phyloP scores from a whole-genome alignment of 306 rosid genomes.

The Rosa chinensis region DNA sequence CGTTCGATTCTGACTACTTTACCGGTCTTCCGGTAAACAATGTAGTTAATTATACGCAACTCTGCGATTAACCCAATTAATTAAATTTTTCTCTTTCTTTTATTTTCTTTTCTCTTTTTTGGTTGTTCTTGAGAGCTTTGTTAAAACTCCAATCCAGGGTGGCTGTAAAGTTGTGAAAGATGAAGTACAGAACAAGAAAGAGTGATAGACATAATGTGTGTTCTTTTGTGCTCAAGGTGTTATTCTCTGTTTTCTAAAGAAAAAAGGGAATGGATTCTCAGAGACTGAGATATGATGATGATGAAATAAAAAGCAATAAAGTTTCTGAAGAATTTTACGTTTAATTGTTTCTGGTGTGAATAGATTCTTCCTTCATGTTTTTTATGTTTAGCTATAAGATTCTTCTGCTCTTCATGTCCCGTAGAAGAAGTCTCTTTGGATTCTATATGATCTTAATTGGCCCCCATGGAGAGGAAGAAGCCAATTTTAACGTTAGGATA shows the following conservation, averaged over 20 bases:
- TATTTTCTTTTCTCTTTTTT: neutral
- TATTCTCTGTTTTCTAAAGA: slow-evolving; percentile 15
- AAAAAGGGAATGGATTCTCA: neutral
- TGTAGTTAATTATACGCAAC: slow-evolving; percentile 14
- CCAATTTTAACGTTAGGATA: neutral
- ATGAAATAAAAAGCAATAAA: slow-evolving; percentile 4
- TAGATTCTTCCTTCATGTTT: neutral
- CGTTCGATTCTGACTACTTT: neutral
- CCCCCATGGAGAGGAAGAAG: slow-evolving; percentile 5
- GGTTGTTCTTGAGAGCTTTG: neutral
- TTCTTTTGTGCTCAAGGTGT: slow-evolving; percentile 28
- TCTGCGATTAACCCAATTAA: slow-evolving; percentile 1
- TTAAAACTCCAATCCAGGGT: neutral
- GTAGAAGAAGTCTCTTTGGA: slow-evolving; percentile 10
- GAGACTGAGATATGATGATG: neutral
- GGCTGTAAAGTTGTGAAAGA: slow-evolving; percentile 11
- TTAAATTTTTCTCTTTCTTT: neutral
- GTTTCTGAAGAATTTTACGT: neutral
- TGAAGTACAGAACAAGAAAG: slow-evolving; percentile 12
- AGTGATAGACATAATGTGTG: slow-evolving; percentile 1
- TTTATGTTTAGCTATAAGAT: neutral
- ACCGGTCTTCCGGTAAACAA: slow-evolving; percentile 5
- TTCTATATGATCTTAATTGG: neutral
- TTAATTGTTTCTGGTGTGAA: slow-evolving; percentile 1
- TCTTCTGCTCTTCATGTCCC: neutral